These are phyloP conservation scores for Ajuga reptans DNA, from an alignment of 305 asterid species.

Conservation along the genomic window DNA sequence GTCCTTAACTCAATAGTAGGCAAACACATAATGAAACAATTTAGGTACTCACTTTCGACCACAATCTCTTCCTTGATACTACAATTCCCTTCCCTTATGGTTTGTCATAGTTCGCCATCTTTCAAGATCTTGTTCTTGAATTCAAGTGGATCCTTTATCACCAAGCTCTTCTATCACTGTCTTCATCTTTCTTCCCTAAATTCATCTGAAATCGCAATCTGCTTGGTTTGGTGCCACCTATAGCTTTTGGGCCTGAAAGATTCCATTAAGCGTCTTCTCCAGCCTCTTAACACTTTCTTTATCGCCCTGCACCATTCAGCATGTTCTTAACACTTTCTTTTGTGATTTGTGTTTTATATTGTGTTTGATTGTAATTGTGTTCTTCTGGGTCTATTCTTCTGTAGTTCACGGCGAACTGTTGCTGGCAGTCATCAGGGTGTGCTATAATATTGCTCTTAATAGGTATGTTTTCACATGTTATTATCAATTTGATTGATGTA, in stretches of 20 bases:
- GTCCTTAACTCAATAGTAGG: neutral
- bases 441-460: constrained; percentile 94
- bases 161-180: neutral
- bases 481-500: constrained; percentile 22
- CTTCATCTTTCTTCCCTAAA: neutral
- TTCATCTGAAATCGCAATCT: too few species aligned
- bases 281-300: too few species aligned
- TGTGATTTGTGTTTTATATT: constrained; percentile 16
- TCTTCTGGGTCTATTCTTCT: constrained; percentile 26
- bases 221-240: too few species aligned
- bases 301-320: too few species aligned
- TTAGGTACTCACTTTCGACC: neutral
- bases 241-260: too few species aligned
- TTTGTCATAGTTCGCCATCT: neutral
- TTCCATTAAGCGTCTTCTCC: too few species aligned
- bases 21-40: neutral
- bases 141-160: neutral
- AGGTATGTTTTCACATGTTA: constrained; percentile 47
- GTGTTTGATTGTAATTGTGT: constrained; percentile 17
- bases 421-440: constrained; percentile 87
- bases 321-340: constrained; percentile 5
- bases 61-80: neutral
- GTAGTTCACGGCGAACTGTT: constrained; percentile 97
- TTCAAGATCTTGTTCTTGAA: neutral
- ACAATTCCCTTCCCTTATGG: neutral